These are phyloP conservation scores for Carpinus fangiana DNA, from an alignment of 306 rosid genomes.

Conservation along the genomic window DNA sequence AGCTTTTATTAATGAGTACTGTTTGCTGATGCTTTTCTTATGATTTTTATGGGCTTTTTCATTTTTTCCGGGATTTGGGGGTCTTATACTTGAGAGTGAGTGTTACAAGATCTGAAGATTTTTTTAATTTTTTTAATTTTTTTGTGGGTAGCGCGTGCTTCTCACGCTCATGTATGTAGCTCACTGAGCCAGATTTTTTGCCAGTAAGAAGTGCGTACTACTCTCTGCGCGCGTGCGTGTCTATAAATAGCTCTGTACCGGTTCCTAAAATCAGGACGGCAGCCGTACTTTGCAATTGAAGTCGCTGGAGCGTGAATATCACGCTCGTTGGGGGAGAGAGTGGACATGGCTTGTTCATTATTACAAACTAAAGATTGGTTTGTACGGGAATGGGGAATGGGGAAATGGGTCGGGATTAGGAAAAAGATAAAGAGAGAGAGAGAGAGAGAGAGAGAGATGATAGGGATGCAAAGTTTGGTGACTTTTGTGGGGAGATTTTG, in stretches of 20 bases:
- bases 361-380: conserved; percentile 28
- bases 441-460: conserved; percentile 5
- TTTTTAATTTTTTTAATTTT: not conserved
- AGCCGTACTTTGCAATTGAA: no score
- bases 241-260: no score
- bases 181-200: not conserved
- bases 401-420: conserved; percentile 31
- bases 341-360: not conserved
- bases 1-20: conserved; percentile 42
- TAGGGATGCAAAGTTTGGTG: conserved; percentile 37
- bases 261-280: no score
- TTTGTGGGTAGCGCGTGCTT: not conserved
- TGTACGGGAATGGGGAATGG: conserved; percentile 38
- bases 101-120: conserved; percentile 16
- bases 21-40: conserved; percentile 36
- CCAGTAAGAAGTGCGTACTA: not conserved
- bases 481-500: conserved; percentile 39
- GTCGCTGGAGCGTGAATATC: not conserved
- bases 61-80: conserved; percentile 53
- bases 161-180: not conserved
- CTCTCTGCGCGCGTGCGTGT: not conserved
- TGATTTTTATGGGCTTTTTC: conserved; percentile 28
- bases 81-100: conserved; percentile 44
- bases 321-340: conserved; percentile 5
- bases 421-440: conserved; percentile 3